phyloP scores from a whole-genome alignment of 768 basidiomycete genomes.

The Chiua virens region DNA sequence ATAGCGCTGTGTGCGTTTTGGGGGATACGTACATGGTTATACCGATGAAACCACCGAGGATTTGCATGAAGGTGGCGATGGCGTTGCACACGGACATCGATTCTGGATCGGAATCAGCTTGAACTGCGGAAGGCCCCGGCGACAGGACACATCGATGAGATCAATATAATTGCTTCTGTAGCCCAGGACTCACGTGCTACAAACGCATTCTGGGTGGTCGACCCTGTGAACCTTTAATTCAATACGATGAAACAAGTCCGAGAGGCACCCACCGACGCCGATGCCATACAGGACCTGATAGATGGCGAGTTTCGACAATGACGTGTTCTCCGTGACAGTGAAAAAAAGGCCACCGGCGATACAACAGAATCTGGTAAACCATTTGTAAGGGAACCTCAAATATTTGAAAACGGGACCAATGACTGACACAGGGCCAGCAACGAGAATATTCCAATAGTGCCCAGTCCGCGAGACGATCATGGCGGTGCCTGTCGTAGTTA shows the following conservation, averaged over 20 bases:
- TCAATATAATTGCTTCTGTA: background rate
- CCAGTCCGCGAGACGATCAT: conserved; percentile 10
- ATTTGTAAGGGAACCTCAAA: background rate
- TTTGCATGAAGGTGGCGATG: conserved; percentile 11
- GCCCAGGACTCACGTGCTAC: conserved; percentile 1
- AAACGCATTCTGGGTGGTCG: conserved; percentile 11
- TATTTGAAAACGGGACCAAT: background rate
- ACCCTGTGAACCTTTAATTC: background rate
- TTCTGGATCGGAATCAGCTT: conserved; percentile 3
- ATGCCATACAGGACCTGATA: conserved; percentile 16
- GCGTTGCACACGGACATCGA: conserved; percentile 6
- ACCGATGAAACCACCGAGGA: conserved; percentile 11
- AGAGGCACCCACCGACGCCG: conserved; percentile 4
- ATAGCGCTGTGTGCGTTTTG: background rate
- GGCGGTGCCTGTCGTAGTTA: conserved; percentile 6
- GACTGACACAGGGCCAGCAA: conserved; percentile 12
- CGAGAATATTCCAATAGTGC: conserved; percentile 15
- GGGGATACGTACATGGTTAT: conserved; percentile 1
- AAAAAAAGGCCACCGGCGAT: conserved; percentile 12
- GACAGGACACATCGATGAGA: no score
- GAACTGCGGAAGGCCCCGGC: conserved; percentile 1
- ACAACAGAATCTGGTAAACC: conserved; percentile 8
- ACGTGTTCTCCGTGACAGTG: conserved; percentile 8
- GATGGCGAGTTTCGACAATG: conserved; percentile 1
- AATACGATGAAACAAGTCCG: background rate